phyloP scores from a whole-genome alignment of 2,329 filamentous ascomycete species.

The Myrmaecium sp. region DNA sequence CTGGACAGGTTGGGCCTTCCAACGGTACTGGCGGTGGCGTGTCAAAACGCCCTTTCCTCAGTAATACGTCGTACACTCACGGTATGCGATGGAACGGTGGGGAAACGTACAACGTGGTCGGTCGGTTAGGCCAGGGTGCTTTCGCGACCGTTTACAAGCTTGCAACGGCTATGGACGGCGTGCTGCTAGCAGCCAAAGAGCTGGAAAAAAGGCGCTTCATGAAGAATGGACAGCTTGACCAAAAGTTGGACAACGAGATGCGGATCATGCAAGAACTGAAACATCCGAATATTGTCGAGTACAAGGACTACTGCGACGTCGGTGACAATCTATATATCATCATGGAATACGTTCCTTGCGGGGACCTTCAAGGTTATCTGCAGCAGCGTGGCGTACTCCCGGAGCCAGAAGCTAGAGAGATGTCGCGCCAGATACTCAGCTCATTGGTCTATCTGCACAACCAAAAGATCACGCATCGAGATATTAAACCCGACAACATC shows the following conservation, averaged over 20 bases:
- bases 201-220: slow-evolving; percentile 85
- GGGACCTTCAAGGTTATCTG: slow-evolving; percentile 67
- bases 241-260: slow-evolving; percentile 94
- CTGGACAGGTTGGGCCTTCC: no score
- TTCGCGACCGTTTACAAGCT: slow-evolving; percentile 90
- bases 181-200: slow-evolving; percentile 81
- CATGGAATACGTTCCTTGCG: slow-evolving; percentile 79
- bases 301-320: slow-evolving; percentile 75
- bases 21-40: no score
- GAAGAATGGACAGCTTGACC: slow-evolving; percentile 77
- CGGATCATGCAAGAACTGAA: slow-evolving; percentile 76
- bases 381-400: slow-evolving; percentile 41
- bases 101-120: slow-evolving; percentile 65
- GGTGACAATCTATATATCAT: slow-evolving; percentile 77
- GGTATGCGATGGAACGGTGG: slow-evolving; percentile 72
- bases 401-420: slow-evolving; percentile 51
- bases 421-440: slow-evolving; percentile 61
- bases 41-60: not conserved
- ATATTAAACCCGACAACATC: slow-evolving; percentile 98
- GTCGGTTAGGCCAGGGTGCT: slow-evolving; percentile 74
- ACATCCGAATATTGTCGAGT: slow-evolving; percentile 83
- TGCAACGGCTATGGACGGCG: slow-evolving; percentile 68
- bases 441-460: slow-evolving; percentile 76
- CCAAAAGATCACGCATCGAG: slow-evolving; percentile 87
- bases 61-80: slow-evolving; percentile 22